Conservation (phyloP, 495 filamentous ascomycete genomes). For the Hyaloscypha hepaticicola region DNA sequence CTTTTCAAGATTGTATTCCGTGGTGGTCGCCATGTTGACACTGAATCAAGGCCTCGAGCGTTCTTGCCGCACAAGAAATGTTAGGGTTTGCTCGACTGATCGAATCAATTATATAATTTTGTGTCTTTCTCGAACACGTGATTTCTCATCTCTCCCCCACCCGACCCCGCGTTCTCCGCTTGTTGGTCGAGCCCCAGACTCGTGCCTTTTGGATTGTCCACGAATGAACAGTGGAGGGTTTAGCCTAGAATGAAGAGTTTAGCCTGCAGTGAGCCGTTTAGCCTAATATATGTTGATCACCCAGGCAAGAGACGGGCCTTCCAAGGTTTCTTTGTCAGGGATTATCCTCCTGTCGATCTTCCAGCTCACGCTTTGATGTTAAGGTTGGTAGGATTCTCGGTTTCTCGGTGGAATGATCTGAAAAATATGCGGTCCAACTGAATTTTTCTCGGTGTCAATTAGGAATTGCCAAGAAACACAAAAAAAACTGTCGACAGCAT, state of each 20-base stretch:
- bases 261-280: background rate
- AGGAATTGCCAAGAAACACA: background rate
- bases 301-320: background rate
- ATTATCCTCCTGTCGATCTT: background rate
- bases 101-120: background rate
- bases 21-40: background rate
- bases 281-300: background rate
- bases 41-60: background rate
- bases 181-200: background rate
- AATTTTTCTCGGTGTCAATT: background rate
- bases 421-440: background rate
- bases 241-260: too few species aligned
- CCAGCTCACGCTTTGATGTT: background rate
- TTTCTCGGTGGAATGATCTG: background rate
- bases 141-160: too few species aligned
- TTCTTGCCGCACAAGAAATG: background rate
- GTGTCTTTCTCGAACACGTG: background rate
- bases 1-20: conserved; percentile 22
- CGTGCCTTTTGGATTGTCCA: background rate
- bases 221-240: background rate
- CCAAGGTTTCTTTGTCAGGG: background rate
- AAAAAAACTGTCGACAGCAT: background rate
- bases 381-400: background rate
- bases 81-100: background rate
- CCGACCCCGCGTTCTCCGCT: background rate